Evolutionary conservation across 2,329 filamentous ascomycete species (phyloP), one percentile per base, ranked within the genome.

Genomic region (Fusarium sp.): DNA sequence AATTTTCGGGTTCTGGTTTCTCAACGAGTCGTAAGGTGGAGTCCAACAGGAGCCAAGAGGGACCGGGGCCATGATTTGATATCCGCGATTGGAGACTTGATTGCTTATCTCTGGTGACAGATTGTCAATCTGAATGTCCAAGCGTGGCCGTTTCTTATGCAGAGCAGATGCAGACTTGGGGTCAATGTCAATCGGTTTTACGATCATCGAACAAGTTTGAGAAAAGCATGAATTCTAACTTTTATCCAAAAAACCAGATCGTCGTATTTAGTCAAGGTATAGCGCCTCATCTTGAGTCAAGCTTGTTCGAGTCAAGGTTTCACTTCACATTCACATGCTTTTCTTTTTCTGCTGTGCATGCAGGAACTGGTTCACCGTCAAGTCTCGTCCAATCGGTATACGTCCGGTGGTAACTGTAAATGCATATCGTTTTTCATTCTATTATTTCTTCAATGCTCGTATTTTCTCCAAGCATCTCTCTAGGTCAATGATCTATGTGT

Each of bases 231-330:
- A 52, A 11, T 52, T 25, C 34, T 27, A 18, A 40, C 20, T 9
- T 27, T 42, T 40, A 8, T 40, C 18, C 25, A 42, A 53, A 27
- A 40, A 53, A 22, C 5, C 10, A 29, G 14, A 29, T 5, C 8
- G 11, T 20, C 6, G 15, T n/a, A 12, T 15, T 12, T 34, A 51
- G 22, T 5, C n/a, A 62, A 66, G 45, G 63, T 24, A 40, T 49
- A 49, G 63, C 63, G 63, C 63, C 63, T 66, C 61, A 32, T 12
- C 25, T 22, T 12, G 63, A 66, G 47, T 66, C 63, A 66, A 66
- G 47, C 34, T 11, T 38, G 34, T 38, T 50, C 54, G 63, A 66
- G 61, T 60, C 63, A 66, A 60, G 62, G 42, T 38, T 46, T 47
- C 43, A 30, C 27, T 55, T 47, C 24, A 30, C 27, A 16, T 46